Conservation (phyloP, 2,329 filamentous ascomycete genomes). For the Alternaria sp. region DNA sequence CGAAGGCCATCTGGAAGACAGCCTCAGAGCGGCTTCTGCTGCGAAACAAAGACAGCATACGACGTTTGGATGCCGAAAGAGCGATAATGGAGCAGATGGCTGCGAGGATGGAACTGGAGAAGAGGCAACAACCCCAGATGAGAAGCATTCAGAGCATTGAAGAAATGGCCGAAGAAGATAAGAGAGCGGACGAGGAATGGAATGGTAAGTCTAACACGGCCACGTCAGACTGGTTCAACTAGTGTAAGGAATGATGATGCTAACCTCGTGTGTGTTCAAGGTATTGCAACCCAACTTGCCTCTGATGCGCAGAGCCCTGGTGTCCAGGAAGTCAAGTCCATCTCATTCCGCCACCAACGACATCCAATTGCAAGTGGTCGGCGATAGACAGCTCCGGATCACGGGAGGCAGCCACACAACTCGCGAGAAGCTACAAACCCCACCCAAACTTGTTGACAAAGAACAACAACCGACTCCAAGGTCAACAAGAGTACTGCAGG, state of each 20-base stretch:
- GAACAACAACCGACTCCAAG: background rate
- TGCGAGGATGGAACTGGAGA: background rate
- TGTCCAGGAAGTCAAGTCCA: conserved; percentile 8
- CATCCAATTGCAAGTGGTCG: background rate
- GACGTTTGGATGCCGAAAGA: conserved; percentile 5
- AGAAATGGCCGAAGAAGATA: conserved; percentile 19
- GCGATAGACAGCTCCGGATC: background rate
- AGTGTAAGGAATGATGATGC: background rate
- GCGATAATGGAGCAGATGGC: background rate
- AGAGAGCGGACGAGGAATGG: conserved; percentile 15
- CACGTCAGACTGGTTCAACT: background rate
- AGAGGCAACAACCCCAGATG: conserved; percentile 5
- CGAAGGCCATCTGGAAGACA: conserved; percentile 13
- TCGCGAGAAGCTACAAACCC: background rate
- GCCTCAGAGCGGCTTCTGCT: conserved; percentile 10
- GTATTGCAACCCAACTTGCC: conserved; percentile 9
- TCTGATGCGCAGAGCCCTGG: conserved; percentile 10
- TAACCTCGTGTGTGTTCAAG: background rate
- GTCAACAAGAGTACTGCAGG: background rate
- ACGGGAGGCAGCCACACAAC: background rate
- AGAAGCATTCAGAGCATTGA: conserved; percentile 18
- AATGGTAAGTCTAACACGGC: conserved; percentile 8
- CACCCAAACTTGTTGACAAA: background rate
- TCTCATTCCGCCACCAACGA: conserved; percentile 5
- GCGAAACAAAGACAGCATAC: conserved; percentile 15